Evolutionary conservation across 2,329 filamentous ascomycete species (phyloP), one percentile per base, ranked within the genome.

Genomic region (Nigrospora oryzae): DNA sequence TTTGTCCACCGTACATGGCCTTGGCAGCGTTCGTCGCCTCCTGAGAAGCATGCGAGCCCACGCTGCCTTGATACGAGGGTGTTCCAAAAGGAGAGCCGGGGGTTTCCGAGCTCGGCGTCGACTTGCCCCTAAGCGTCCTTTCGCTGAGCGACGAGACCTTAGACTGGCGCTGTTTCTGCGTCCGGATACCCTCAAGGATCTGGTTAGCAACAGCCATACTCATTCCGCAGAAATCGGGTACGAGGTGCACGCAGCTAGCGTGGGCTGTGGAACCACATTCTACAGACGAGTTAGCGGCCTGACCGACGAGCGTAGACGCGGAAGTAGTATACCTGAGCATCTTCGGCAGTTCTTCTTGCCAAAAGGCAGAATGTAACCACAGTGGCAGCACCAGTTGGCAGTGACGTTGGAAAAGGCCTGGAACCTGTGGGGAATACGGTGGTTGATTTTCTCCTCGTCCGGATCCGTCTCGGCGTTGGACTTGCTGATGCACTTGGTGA

Each of bases 401-500:
- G 90, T 93, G 68, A 98, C 87, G 60, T 98, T 98, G 52, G 89
- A 89, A 63, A 94, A 98, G n/a, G 86, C 82, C 58, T 91, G 83
- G 73, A 97, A 98, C 44, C 93, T 84, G 77, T 98, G 93, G 10
- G 93, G 93, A 61, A 98, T 98, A 52, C 93, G 87, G 64, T 98
- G 93, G 63, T 98, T 98, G 79, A 98, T 94, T 74, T 97, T 98
- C 68, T 96, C 93, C 67, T 98, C 93, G 66, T 98, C 93, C 17
- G 93, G 91, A 63, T 98, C 93, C 6, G 89, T 95, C 65, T 98
- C 93, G 51, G 93, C 91, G 62, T 98, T 98, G 51, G 91, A 96
- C 66, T 98, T 97, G 70, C 91, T 97, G 66, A 98, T 98, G 70
- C 93, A 98, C 68, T 98, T 98, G 51, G 93, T 98, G 56, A 98